Evolutionary conservation across 306 rosid species (phyloP).

Genomic region (Echinosophora koreensis): DNA sequence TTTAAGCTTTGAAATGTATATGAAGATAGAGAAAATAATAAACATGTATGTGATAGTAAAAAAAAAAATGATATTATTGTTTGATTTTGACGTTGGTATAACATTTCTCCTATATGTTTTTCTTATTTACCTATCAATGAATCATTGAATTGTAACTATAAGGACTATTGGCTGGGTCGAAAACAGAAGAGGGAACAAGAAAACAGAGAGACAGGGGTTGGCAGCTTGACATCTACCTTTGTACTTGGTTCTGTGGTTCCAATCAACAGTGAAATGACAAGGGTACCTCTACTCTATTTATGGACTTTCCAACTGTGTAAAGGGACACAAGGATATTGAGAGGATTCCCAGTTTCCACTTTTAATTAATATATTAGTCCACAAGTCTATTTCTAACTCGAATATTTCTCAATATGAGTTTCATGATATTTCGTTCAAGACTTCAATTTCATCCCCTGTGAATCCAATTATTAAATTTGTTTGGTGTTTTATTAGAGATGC

Average conservation of each 20-base stretch:
- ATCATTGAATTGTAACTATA: background rate
- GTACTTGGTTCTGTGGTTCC: slow-evolving; percentile 43
- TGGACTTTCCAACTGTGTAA: slow-evolving; percentile 45
- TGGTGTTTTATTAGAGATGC: slow-evolving; percentile 1
- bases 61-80: too few species aligned
- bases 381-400: slow-evolving; percentile 33
- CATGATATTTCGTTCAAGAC: slow-evolving; percentile 18
- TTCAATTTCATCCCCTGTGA: slow-evolving; percentile 32
- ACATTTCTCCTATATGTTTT: too few species aligned
- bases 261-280: slow-evolving; percentile 36
- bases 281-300: slow-evolving; percentile 32
- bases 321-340: slow-evolving; percentile 39
- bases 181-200: slow-evolving; percentile 32
- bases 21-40: too few species aligned
- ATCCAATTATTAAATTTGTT: slow-evolving; percentile 28
- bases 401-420: slow-evolving; percentile 1
- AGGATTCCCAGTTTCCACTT: slow-evolving; percentile 43
- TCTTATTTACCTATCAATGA: too few species aligned
- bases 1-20: too few species aligned
- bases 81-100: too few species aligned
- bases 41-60: too few species aligned
- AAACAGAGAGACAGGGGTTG: slow-evolving; percentile 41
- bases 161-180: slow-evolving; percentile 1
- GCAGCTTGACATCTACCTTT: slow-evolving; percentile 46
- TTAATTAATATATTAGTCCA: slow-evolving; percentile 5